A percentile compares a stretch with the other conserved stretches of the same genome.
Evolutionary conservation across 2,329 filamentous ascomycete species (phyloP).

Genomic region (Cladosporium sp.): DNA sequence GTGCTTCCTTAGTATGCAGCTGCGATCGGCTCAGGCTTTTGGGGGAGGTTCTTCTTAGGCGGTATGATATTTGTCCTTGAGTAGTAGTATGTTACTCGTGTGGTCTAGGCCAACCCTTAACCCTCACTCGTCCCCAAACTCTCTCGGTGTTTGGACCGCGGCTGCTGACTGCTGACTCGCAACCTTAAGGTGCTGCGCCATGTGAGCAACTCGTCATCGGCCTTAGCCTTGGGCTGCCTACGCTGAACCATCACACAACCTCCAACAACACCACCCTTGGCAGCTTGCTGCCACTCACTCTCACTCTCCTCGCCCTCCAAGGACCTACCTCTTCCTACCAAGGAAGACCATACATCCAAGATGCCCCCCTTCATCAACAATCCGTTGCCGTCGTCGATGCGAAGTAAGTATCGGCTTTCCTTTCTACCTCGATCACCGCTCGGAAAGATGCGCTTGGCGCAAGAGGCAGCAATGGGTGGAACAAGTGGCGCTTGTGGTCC

Average conservation of each 20-base stretch:
- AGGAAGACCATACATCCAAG: conserved; percentile 18
- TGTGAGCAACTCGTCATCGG: conserved; percentile 1
- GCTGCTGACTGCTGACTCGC: background rate
- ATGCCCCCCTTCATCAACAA: conserved; percentile 55
- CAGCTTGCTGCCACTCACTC: background rate
- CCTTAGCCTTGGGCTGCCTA: conserved; percentile 7
- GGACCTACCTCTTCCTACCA: background rate
- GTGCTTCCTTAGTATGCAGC: background rate
- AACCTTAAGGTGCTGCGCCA: background rate
- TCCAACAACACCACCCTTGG: conserved; percentile 6
- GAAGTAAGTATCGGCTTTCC: conserved; percentile 44
- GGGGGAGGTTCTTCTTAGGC: background rate
- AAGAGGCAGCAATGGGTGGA: background rate
- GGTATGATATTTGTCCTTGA: conserved; percentile 1
- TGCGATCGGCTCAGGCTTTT: background rate
- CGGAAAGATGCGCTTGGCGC: background rate
- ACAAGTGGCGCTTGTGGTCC: background rate
- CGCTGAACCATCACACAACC: background rate
- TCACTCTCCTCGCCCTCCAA: background rate
- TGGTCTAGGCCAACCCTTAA: background rate
- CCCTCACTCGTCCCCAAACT: background rate
- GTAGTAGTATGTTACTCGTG: background rate
- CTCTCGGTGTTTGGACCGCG: background rate
- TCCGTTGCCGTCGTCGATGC: conserved; percentile 55
- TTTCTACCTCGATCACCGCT: background rate